A percentile compares a stretch with the other conserved stretches of the same genome.
phyloP scores from a whole-genome alignment of 2,329 filamentous ascomycete species.

The Waltergamsia citrina region DNA sequence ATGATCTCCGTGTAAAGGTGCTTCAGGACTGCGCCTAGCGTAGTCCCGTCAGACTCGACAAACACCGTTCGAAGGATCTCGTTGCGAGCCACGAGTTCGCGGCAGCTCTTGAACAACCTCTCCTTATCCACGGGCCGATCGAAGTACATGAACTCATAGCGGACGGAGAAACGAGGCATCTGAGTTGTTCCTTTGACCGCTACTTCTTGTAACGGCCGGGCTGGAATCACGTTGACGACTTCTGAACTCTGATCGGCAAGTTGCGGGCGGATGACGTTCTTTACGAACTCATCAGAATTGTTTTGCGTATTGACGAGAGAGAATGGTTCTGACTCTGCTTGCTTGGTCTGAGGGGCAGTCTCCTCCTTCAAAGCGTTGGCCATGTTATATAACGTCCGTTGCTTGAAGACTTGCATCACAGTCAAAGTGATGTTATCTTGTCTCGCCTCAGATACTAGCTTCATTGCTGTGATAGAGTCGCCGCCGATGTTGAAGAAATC shows the following conservation, averaged over 20 bases:
- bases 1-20: slow-evolving; percentile 40
- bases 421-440: slow-evolving; percentile 36
- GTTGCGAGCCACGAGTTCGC: slow-evolving; percentile 47
- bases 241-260: slow-evolving; percentile 32
- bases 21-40: slow-evolving; percentile 48
- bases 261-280: slow-evolving; percentile 36
- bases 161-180: slow-evolving; percentile 49
- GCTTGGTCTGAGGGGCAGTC: slow-evolving; percentile 6
- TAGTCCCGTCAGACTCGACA: slow-evolving; percentile 37
- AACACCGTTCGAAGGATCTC: slow-evolving; percentile 61
- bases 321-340: slow-evolving; percentile 29
- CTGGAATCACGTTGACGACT: slow-evolving; percentile 46
- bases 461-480: slow-evolving; percentile 53
- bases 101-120: slow-evolving; percentile 38
- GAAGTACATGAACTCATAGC: slow-evolving; percentile 57
- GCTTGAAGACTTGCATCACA: slow-evolving; percentile 46
- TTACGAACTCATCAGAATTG: slow-evolving; percentile 32
- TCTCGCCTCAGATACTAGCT: slow-evolving; percentile 45
- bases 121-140: slow-evolving; percentile 36
- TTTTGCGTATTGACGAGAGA: slow-evolving; percentile 32
- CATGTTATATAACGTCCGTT: slow-evolving; percentile 39
- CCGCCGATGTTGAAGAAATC: slow-evolving; percentile 53
- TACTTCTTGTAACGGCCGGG: slow-evolving; percentile 48
- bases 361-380: slow-evolving; percentile 36
- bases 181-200: slow-evolving; percentile 49